Base-by-base conservation (phyloP, 768 basidiomycete species). In the Pulveroboletus sp. region DNA sequence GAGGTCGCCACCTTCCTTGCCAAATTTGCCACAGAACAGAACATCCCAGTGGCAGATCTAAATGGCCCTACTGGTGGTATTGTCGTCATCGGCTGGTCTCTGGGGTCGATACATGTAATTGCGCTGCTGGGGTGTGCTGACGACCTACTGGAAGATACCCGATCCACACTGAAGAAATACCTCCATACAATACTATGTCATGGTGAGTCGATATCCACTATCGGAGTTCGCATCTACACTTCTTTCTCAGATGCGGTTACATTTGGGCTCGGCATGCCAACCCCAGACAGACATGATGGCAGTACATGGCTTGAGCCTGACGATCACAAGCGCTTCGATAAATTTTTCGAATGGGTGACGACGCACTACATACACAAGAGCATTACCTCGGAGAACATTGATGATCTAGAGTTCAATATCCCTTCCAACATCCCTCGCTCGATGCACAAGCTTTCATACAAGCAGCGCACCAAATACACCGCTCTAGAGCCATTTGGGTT, bases 81-180 rank as follows among this genome's bases (percentile, higher is more conserved):
- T 20, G 50, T 17, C 2, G 34, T 61, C 21, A 52, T 61, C 2
- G 60, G 56, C 6, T 61, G 60, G 59, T 62, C 59, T 7, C 49
- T 61, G 4, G 59, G 20, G 12, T 39, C 50, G 20, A 37, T 59
- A 20, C 57, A 61, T 24, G 41, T 11, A 2, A 20, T 40, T 4
- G 39, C 60, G 11, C 2, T 39, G 27, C 40, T 61, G 47, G 56
- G 53, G 5, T 62, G 52, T 19, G 37, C 50, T 14, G 57, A 62
- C 24, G 43, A 47, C 17, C 13, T 52, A 6, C 27, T 46, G 6
- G 40, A 46, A 5, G 52, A 49, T 3, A 48, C 44, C 1, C 49
- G 36, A 13, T 43, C 33, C 7, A 52, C 43, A 23, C 45, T 61
- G 11, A 35, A 13, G 13, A 59, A 45, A 20, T 56, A 61, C 42